Conservation (phyloP, 2,329 filamentous ascomycete species). For the Pseudocercospora pini-densiflorae region DNA sequence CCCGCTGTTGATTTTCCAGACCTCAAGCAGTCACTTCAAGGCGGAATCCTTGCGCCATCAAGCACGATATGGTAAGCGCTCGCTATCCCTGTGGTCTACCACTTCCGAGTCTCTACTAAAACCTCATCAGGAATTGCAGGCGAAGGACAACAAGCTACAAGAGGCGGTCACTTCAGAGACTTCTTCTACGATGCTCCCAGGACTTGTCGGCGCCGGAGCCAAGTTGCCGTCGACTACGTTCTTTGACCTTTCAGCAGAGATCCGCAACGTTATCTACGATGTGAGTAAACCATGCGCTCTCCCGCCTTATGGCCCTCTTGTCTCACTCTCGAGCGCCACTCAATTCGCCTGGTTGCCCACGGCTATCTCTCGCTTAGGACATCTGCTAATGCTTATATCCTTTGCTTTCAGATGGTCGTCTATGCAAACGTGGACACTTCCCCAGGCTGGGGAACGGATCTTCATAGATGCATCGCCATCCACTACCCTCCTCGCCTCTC, state of each 20-base stretch:
- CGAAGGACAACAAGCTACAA: not conserved
- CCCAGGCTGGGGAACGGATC: no score
- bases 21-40: not conserved
- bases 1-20: not conserved
- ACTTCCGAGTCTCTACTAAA: not conserved
- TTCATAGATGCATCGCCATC: not conserved
- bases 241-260: not conserved
- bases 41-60: not conserved
- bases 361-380: no score
- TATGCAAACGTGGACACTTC: no score
- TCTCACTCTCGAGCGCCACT: no score
- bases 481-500: not conserved
- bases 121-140: not conserved
- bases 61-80: not conserved
- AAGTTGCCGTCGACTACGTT: not conserved
- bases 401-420: no score
- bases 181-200: not conserved
- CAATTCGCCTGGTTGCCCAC: no score
- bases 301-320: no score
- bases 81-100: no score
- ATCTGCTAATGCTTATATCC: no score
- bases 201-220: not conserved
- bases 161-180: not conserved
- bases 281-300: no score
- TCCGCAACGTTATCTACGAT: not conserved